These are phyloP conservation scores for Globisporangium emineosum DNA, from an alignment of 352 stramenopile genomes.

Conservation along the genomic window DNA sequence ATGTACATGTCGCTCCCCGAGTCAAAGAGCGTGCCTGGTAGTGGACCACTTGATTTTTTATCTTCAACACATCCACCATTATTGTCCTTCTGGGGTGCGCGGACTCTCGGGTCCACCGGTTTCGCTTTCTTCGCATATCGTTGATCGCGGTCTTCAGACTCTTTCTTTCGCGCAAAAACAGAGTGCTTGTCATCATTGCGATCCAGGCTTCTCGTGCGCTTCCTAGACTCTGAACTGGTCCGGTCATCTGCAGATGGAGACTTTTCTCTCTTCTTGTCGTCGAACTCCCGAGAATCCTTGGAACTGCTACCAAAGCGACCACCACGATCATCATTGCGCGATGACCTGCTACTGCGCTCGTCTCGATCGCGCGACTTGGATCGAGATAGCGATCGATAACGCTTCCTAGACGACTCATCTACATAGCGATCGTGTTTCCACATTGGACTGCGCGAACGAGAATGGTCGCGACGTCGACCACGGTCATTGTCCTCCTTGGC, in stretches of 20 bases:
- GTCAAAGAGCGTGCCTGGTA: constrained; percentile 8
- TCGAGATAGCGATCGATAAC: constrained; percentile 12
- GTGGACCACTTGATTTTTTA: neutral
- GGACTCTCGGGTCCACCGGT: neutral
- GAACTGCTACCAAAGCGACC: neutral
- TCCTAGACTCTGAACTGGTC: neutral
- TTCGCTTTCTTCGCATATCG: constrained; percentile 3
- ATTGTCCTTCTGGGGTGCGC: neutral
- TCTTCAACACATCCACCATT: neutral
- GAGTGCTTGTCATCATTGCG: neutral
- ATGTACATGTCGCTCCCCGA: constrained; percentile 33
- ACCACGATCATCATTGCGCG: neutral
- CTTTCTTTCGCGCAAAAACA: neutral
- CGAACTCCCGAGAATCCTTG: neutral
- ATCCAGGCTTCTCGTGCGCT: constrained; percentile 3
- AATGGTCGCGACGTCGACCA: constrained; percentile 17
- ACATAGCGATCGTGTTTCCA: constrained; percentile 23
- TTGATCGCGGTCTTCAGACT: constrained; percentile 1
- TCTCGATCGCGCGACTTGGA: constrained; percentile 17
- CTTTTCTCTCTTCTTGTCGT: neutral
- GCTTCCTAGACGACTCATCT: constrained; percentile 4
- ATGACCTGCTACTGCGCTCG: constrained; percentile 2
- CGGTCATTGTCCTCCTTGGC: constrained; percentile 6
- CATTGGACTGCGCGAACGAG: constrained; percentile 29
- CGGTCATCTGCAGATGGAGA: neutral